A percentile compares a stretch with the other conserved stretches of the same genome.
phyloP scores from a whole-genome alignment of 1,139 yeast species.

The Pichia sp. region DNA sequence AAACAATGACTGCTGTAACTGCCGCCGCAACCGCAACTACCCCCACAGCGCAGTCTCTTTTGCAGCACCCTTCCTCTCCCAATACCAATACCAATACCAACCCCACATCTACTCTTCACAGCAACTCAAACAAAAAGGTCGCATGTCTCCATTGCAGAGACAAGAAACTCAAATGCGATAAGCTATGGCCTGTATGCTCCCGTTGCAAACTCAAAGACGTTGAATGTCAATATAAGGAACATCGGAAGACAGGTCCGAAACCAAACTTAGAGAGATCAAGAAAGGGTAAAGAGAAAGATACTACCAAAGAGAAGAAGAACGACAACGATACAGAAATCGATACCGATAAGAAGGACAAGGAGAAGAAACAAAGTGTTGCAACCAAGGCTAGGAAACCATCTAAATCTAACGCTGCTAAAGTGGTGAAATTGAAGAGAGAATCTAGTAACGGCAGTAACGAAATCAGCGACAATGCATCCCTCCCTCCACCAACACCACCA shows the following conservation, averaged over 20 bases:
- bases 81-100: no score
- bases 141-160: constrained; percentile 25
- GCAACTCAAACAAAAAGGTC: constrained; percentile 15
- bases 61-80: no score
- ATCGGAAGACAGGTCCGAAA: constrained; percentile 27
- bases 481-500: no score
- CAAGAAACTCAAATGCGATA: constrained; percentile 25
- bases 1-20: not conserved
- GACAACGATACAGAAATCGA: not conserved
- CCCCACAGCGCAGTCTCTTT: no score
- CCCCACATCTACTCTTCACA: no score
- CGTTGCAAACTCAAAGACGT: constrained; percentile 18
- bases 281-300: not conserved
- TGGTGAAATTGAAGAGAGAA: no score
- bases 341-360: not conserved
- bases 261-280: constrained; percentile 6
- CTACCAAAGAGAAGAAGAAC: not conserved
- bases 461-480: no score
- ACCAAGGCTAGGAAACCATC: no score
- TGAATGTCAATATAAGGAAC: constrained; percentile 21
- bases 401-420: no score
- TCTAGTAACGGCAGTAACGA: no score
- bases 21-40: no score
- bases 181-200: constrained; percentile 19
- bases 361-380: not conserved